phyloP scores from a whole-genome alignment of 2,329 filamentous ascomycete species.

The Penicillium polonicum region DNA sequence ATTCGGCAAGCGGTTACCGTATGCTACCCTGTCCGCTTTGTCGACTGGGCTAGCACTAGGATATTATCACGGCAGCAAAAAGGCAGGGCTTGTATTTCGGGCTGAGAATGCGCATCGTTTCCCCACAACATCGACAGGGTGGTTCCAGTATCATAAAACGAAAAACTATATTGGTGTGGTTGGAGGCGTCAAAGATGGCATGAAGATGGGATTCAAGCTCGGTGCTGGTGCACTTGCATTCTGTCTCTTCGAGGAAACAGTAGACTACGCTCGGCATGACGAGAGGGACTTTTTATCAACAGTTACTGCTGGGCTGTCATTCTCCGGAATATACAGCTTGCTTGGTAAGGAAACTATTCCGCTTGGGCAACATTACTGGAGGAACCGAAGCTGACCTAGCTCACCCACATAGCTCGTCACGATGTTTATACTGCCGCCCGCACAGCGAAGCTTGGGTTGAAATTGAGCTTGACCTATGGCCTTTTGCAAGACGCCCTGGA shows the following conservation, averaged over 20 bases:
- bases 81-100: conserved; percentile 77
- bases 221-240: conserved; percentile 73
- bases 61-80: conserved; percentile 68
- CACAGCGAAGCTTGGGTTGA: conserved; percentile 75
- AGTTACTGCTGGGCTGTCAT: conserved; percentile 75
- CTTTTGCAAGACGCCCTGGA: conserved; percentile 74
- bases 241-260: conserved; percentile 78
- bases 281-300: conserved; percentile 76
- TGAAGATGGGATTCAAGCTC: conserved; percentile 70
- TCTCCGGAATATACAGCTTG: conserved; percentile 82
- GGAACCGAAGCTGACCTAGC: conserved; percentile 13
- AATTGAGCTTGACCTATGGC: conserved; percentile 77
- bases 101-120: conserved; percentile 96
- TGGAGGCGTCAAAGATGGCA: conserved; percentile 74
- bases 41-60: conserved; percentile 70
- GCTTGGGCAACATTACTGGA: not conserved
- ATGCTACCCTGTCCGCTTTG: conserved; percentile 64
- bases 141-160: conserved; percentile 98
- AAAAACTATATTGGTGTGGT: conserved; percentile 89
- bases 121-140: conserved; percentile 76
- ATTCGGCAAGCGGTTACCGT: conserved; percentile 63
- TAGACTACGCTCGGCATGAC: conserved; percentile 64
- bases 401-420: conserved; percentile 63
- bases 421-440: conserved; percentile 72
- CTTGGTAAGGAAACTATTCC: conserved; percentile 62